These are phyloP conservation scores for Mrakia gelida DNA, from an alignment of 768 basidiomycete genomes.

Conservation along the genomic window DNA sequence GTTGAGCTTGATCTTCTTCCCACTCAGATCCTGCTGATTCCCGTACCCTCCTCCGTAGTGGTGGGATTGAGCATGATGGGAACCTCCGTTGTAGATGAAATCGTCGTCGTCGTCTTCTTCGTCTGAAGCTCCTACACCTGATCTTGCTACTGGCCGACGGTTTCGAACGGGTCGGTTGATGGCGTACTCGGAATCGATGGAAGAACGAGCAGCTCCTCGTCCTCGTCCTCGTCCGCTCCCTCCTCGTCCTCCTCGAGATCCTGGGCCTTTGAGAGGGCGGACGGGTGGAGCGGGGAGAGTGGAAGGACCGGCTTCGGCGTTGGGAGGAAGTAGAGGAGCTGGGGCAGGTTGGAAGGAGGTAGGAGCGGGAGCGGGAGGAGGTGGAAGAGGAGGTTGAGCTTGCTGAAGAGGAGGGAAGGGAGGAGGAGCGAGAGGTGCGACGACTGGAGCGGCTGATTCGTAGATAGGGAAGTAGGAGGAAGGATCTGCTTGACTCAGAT, in stretches of 20 bases:
- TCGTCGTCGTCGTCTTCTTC: constrained; percentile 3
- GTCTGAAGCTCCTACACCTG: not conserved
- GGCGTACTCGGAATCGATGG: not conserved
- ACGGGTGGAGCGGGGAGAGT: not conserved
- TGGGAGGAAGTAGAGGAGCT: not conserved
- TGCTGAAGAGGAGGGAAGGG: too few species aligned
- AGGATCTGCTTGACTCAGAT: not conserved
- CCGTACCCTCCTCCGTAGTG: not conserved
- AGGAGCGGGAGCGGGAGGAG: not conserved
- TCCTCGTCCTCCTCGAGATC: constrained; percentile 35
- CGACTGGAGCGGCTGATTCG: not conserved
- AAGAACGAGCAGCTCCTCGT: not conserved
- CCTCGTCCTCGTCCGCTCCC: constrained; percentile 30
- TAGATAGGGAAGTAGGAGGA: constrained; percentile 1
- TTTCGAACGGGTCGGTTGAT: constrained; percentile 9
- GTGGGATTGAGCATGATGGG: not conserved
- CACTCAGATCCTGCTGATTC: not conserved
- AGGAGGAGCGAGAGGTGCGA: not conserved
- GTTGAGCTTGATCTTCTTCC: constrained; percentile 31
- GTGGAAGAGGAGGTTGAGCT: not conserved
- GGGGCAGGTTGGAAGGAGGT: not conserved
- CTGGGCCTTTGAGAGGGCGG: constrained; percentile 28
- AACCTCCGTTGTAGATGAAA: not conserved
- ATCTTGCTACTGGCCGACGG: not conserved
- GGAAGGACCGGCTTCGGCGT: constrained; percentile 20